Evolutionary conservation across 2,329 filamentous ascomycete species (phyloP).

Genomic region (Clathrospora elynae): DNA sequence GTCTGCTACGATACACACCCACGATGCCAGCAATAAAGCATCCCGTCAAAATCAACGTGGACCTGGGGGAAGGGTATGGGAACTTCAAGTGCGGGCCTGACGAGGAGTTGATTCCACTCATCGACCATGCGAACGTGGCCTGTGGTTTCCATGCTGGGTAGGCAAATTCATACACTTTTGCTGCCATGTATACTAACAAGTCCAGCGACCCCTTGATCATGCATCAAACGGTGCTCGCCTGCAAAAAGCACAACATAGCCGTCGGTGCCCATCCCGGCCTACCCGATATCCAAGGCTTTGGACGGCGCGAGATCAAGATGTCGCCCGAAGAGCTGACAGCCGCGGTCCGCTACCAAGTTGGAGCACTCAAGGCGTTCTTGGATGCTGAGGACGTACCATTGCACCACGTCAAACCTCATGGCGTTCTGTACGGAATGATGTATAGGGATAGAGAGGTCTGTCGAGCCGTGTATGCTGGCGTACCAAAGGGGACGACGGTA

Average conservation of each 20-base stretch:
- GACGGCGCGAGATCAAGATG: slow-evolving; percentile 65
- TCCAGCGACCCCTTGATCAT: slow-evolving; percentile 65
- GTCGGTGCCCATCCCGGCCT: slow-evolving; percentile 68
- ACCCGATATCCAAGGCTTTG: slow-evolving; percentile 69
- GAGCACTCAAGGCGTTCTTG: slow-evolving; percentile 65
- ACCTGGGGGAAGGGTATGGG: slow-evolving; percentile 60
- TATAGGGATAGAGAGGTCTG: slow-evolving; percentile 58
- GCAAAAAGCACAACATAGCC: slow-evolving; percentile 62
- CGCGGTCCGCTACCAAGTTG: slow-evolving; percentile 66
- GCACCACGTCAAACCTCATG: slow-evolving; percentile 68
- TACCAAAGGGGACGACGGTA: slow-evolving; percentile 57
- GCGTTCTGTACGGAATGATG: slow-evolving; percentile 64
- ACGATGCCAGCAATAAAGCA: slow-evolving; percentile 57
- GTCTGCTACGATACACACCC: slow-evolving; percentile 1
- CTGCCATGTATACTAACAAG: slow-evolving; percentile 10
- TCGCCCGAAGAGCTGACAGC: slow-evolving; percentile 62
- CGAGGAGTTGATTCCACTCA: slow-evolving; percentile 64
- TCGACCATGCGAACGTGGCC: slow-evolving; percentile 67
- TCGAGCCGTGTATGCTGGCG: slow-evolving; percentile 59
- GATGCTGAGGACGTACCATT: slow-evolving; percentile 61
- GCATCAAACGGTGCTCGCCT: slow-evolving; percentile 62
- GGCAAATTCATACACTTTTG: background rate
- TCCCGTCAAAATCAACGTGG: slow-evolving; percentile 60
- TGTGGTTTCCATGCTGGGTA: slow-evolving; percentile 62
- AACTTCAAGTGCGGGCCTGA: slow-evolving; percentile 61